phyloP scores from a whole-genome alignment of 2,329 filamentous ascomycete genomes.

The Daldinia sp. region DNA sequence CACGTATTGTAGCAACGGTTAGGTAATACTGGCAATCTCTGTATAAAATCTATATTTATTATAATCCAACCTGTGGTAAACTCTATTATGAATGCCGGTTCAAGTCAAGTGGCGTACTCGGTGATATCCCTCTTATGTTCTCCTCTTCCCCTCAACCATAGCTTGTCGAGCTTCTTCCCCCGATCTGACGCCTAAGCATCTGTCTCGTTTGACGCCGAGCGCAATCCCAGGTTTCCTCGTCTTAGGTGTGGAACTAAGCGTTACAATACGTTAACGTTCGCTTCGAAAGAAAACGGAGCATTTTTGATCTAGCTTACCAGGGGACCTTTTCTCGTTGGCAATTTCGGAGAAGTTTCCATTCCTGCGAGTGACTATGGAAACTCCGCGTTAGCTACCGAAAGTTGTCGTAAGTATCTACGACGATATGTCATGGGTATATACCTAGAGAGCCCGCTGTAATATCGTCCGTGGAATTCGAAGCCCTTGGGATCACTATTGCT shows the following conservation, averaged over 20 bases:
- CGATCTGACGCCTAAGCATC: slow-evolving; percentile 4
- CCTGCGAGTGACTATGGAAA: slow-evolving; percentile 3
- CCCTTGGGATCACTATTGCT: slow-evolving; percentile 7
- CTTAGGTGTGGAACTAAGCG: slow-evolving; percentile 10
- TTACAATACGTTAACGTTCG: not conserved
- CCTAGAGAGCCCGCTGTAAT: slow-evolving; percentile 11
- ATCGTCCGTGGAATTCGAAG: slow-evolving; percentile 12
- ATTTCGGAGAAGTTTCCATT: slow-evolving; percentile 20
- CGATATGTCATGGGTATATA: not conserved
- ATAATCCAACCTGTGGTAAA: slow-evolving; percentile 34
- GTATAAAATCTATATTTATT: slow-evolving; percentile 25
- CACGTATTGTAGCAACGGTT: no score
- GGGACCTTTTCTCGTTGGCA: slow-evolving; percentile 19
- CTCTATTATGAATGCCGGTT: slow-evolving; percentile 28
- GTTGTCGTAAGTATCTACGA: not conserved
- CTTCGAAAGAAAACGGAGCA: not conserved
- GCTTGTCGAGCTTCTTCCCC: not conserved
- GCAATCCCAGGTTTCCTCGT: slow-evolving; percentile 1
- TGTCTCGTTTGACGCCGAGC: slow-evolving; percentile 23
- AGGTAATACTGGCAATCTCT: not conserved
- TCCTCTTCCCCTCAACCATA: not conserved
- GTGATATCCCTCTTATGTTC: not conserved
- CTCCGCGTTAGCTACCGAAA: not conserved
- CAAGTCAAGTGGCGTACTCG: slow-evolving; percentile 22
- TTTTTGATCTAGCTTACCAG: not conserved